A percentile compares a stretch with the other conserved stretches of the same genome.
These are phyloP conservation scores for Eremochloa ophiuroides DNA, from an alignment of 176 grass and related monocot species.

Conservation along the genomic window DNA sequence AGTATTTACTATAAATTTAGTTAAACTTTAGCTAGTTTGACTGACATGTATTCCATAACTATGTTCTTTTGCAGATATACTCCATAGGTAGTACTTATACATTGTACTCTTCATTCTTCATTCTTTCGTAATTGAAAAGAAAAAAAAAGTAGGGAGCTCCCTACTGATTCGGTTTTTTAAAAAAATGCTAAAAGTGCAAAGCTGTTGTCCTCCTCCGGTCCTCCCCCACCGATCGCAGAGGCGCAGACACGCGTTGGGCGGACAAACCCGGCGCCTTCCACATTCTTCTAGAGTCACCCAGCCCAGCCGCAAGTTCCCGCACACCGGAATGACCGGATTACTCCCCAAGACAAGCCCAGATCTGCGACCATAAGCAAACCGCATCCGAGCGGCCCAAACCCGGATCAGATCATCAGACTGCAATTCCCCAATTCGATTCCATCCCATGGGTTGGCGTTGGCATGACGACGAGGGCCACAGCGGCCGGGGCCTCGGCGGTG, in stretches of 20 bases:
- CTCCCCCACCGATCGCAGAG: no score
- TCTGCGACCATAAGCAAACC: neutral
- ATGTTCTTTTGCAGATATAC: no score
- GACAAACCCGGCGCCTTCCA: neutral
- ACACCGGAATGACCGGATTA: slow-evolving; percentile 27
- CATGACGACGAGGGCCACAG: slow-evolving; percentile 38
- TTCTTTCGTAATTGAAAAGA: no score
- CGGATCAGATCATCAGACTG: neutral
- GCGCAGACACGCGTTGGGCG: neutral
- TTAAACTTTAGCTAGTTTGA: no score
- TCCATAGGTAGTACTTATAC: no score
- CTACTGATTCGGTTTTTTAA: no score
- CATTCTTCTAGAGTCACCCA: slow-evolving; percentile 14
- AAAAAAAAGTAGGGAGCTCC: no score
- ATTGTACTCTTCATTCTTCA: no score
- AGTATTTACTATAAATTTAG: no score
- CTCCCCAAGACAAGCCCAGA: slow-evolving; percentile 35
- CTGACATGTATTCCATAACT: no score
- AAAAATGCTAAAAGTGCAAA: no score
- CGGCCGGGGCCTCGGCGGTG: slow-evolving; percentile 33
- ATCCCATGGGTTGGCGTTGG: slow-evolving; percentile 67
- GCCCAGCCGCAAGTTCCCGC: neutral
- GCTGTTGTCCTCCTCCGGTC: no score
- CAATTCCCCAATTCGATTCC: slow-evolving; percentile 10
- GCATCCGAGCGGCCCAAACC: neutral